These are phyloP conservation scores for Solanum chiquidenum DNA, from an alignment of 257 asterid genomes.

Conservation along the genomic window DNA sequence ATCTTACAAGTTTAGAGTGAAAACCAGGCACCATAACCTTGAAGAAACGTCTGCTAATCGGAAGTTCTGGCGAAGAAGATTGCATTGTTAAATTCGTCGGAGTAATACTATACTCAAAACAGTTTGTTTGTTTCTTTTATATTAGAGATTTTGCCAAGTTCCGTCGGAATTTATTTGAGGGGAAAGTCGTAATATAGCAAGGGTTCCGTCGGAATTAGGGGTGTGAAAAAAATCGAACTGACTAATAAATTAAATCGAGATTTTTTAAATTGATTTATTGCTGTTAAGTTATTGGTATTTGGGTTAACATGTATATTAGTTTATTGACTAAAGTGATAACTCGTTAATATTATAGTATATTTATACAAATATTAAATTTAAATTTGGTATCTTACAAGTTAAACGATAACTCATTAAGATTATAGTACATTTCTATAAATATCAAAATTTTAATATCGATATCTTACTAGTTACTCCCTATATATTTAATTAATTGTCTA, in stretches of 20 bases:
- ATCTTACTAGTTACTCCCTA: neutral
- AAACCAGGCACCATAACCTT: conserved; percentile 20
- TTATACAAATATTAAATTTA: no score
- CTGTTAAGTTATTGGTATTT: no score
- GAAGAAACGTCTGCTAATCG: conserved; percentile 8
- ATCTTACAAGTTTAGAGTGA: conserved; percentile 5
- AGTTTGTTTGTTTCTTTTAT: no score
- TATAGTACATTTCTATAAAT: no score
- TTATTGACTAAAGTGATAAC: no score
- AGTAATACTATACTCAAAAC: neutral
- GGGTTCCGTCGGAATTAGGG: neutral
- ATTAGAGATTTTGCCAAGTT: neutral
- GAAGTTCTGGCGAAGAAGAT: neutral
- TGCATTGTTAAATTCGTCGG: neutral
- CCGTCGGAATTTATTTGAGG: neutral
- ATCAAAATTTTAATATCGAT: no score
- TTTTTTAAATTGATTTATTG: no score
- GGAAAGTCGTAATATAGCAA: no score
- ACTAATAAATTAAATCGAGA: neutral
- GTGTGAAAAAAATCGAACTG: neutral
- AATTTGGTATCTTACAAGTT: no score
- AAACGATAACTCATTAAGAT: neutral
- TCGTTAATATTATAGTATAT: no score
- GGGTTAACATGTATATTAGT: no score
- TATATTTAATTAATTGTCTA: no score